Evolutionary conservation across 2,329 filamentous ascomycete species (phyloP), one percentile per base, ranked within the genome.

Genomic region (Aspergillus terreus): DNA sequence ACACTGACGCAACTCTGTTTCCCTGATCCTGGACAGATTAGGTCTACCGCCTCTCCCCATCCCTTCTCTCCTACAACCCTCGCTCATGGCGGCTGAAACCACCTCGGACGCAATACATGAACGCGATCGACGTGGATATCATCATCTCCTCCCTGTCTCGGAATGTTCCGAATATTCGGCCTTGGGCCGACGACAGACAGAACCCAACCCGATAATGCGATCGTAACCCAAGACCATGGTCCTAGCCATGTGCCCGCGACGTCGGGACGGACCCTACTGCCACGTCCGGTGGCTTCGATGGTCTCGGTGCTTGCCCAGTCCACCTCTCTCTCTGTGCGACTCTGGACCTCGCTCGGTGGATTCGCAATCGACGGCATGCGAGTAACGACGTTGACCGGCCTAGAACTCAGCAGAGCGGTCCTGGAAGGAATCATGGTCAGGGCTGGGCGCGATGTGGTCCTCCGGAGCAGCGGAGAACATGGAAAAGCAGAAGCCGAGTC

Each of bases 401-500:
- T 77, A 35, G 74, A 76, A 53, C 60, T 77, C 41, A 73, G 72
- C 51, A 69, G 74, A 50, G 71, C 71, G 15, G 65, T 75, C 12
- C 66, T 76, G n/a, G 75, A 77, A 54, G 66, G 67, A 15, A 70
- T 77, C 38, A 54, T 77, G 46, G 69, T 71, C 4, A 65, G 70
- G 25, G 75, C 75, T 17, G 75, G 74, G 11, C 67, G 68, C 43
- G 75, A 77, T 65, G 68, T 77, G 44, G 68, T 69, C 4, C 58
- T 66, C 44, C 66, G 62, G 58, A 78, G 66, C 58, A 76, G 80
- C 33, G 78, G 86, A 27, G 67, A 70, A 32, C 65, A 69, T 64
- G 70, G 70, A 6, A 65, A 70, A 55, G 57, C 59, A 49, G 66
- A 75, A 56, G 73, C 76, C 14, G 75, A 76, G 54, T 71, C 71